Conservation (phyloP, 202 grass and related monocot genomes). For the Saccharum hybrid region DNA sequence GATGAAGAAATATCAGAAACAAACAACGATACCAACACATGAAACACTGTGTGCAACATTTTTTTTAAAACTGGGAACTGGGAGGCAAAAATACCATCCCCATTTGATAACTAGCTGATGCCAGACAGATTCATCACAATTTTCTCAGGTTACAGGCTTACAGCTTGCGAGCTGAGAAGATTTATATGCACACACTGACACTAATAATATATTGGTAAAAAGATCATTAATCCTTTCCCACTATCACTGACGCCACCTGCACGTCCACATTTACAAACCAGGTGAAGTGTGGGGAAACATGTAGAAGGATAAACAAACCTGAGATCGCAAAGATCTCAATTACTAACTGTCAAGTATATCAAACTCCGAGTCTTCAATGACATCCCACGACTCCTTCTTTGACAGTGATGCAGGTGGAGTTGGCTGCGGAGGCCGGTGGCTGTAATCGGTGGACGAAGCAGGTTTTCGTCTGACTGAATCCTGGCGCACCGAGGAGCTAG, state of each 20-base stretch:
- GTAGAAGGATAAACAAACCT: conserved; percentile 18
- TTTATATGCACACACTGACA: conserved; percentile 47
- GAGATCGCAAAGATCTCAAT: conserved; percentile 39
- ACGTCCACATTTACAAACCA: conserved; percentile 75
- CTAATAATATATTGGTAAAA: conserved; percentile 37
- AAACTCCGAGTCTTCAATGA: conserved; percentile 79
- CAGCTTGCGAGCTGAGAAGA: conserved; percentile 33
- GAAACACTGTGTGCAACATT: too few relatives aligned
- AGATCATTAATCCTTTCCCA: conserved; percentile 34
- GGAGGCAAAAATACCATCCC: conserved; percentile 3
- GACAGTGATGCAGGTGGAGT: conserved; percentile 44
- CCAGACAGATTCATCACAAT: conserved; percentile 36
- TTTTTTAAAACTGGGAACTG: background rate
- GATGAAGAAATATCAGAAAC: too few relatives aligned
- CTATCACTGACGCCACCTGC: conserved; percentile 51
- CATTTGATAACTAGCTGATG: background rate
- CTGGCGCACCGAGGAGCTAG: conserved; percentile 59
- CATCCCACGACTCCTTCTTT: conserved; percentile 75
- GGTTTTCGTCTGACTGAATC: conserved; percentile 76
- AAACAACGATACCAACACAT: too few relatives aligned
- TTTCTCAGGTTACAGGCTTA: conserved; percentile 48
- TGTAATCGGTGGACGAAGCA: conserved; percentile 50
- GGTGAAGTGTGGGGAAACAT: conserved; percentile 49
- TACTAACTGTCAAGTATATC: conserved; percentile 73
- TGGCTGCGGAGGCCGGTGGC: conserved; percentile 43